Percentiles rank a stretch among this genome's conserved stretches.
Conservation (phyloP, 306 rosid genomes). For the Mimosa bimucronata region DNA sequence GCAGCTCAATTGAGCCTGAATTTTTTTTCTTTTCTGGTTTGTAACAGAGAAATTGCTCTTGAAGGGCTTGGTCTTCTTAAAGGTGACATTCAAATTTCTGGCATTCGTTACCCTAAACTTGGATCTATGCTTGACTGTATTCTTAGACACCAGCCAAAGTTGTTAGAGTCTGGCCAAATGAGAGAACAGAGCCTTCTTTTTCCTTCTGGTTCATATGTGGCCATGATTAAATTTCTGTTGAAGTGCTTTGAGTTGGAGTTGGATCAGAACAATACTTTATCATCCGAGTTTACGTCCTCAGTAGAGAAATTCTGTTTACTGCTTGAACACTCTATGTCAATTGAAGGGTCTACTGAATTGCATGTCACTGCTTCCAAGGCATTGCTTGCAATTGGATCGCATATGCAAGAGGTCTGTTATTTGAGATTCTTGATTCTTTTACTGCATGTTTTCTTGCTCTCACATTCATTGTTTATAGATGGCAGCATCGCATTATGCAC, state of each 20-base stretch:
- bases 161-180: conserved; percentile 66
- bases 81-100: conserved; percentile 51
- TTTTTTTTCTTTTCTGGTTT: conserved; percentile 31
- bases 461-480: conserved; percentile 57
- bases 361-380: conserved; percentile 86
- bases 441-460: conserved; percentile 38
- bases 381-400: conserved; percentile 73
- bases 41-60: conserved; percentile 84
- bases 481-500: conserved; percentile 69
- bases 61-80: conserved; percentile 76
- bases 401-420: conserved; percentile 74
- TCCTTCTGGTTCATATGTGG: conserved; percentile 71
- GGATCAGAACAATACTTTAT: conserved; percentile 52
- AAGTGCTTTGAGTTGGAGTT: conserved; percentile 78
- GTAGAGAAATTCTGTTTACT: conserved; percentile 71
- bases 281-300: conserved; percentile 56
- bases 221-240: conserved; percentile 77
- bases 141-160: conserved; percentile 72
- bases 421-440: conserved; percentile 39
- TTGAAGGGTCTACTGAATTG: conserved; percentile 89
- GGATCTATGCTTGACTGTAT: conserved; percentile 76
- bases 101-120: conserved; percentile 66
- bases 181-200: conserved; percentile 78
- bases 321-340: conserved; percentile 86
- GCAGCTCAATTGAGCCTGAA: conserved; percentile 27